Percentiles rank a stretch among this genome's conserved stretches.
These are phyloP conservation scores for Suillus subalutaceus DNA, from an alignment of 768 basidiomycete species.

Conservation along the genomic window DNA sequence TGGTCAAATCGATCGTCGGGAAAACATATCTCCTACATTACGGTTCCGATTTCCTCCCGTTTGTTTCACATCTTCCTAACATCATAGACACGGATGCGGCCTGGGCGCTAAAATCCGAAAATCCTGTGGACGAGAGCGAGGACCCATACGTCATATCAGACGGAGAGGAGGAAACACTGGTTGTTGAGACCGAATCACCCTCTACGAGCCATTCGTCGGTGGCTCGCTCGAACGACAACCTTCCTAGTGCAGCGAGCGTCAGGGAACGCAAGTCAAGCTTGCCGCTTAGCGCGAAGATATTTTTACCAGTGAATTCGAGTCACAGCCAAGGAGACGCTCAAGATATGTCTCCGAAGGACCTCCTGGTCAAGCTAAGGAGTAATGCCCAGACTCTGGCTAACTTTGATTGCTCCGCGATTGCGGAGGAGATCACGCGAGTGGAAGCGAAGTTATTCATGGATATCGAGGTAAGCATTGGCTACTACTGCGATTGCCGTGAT, in stretches of 20 bases:
- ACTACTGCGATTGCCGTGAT: conserved; percentile 1
- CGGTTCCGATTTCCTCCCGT: conserved; percentile 80
- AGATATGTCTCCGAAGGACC: conserved; percentile 54
- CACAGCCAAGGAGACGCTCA: conserved; percentile 31
- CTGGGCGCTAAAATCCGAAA: conserved; percentile 76
- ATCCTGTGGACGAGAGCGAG: conserved; percentile 61
- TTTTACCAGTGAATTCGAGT: conserved; percentile 36
- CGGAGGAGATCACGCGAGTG: conserved; percentile 82
- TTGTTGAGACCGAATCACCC: conserved; percentile 35
- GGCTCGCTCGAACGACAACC: conserved; percentile 23
- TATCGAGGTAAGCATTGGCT: conserved; percentile 62
- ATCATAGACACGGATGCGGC: conserved; percentile 68
- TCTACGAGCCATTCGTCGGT: conserved; percentile 28
- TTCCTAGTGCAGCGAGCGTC: conserved; percentile 26
- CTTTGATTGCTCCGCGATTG: conserved; percentile 67
- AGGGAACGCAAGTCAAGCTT: conserved; percentile 75
- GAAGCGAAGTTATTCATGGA: conserved; percentile 69
- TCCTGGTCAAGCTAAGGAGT: conserved; percentile 63
- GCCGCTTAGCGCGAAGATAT: conserved; percentile 52
- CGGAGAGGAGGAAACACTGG: conserved; percentile 48
- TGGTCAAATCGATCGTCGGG: conserved; percentile 77
- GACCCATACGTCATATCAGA: conserved; percentile 58
- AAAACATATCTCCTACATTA: conserved; percentile 86
- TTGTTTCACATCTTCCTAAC: conserved; percentile 66
- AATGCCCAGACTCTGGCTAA: conserved; percentile 59